These are phyloP conservation scores for Meredithiella fracta DNA, from an alignment of 2,329 filamentous ascomycete genomes.

Conservation along the genomic window DNA sequence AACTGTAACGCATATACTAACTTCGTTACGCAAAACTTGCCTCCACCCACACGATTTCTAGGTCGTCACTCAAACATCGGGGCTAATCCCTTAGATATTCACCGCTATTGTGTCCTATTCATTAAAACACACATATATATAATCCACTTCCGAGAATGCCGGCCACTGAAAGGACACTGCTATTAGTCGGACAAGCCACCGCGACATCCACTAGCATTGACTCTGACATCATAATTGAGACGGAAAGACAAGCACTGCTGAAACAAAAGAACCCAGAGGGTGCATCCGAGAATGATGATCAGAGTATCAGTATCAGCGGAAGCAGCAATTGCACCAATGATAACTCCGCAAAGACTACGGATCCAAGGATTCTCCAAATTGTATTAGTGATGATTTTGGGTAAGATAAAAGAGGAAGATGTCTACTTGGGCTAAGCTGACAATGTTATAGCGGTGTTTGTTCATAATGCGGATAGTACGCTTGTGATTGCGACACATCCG, in stretches of 20 bases:
- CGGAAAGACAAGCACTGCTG: background rate
- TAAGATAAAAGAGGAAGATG: slow-evolving; percentile 6
- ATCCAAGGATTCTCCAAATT: slow-evolving; percentile 6
- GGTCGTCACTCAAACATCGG: no score
- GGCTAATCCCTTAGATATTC: no score
- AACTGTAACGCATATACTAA: no score
- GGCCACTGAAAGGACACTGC: background rate
- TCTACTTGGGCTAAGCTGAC: background rate
- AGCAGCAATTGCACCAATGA: background rate
- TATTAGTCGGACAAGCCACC: background rate
- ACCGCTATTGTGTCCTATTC: no score
- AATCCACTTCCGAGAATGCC: background rate
- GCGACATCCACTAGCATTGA: background rate
- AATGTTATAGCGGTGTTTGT: slow-evolving; percentile 34
- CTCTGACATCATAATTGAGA: background rate
- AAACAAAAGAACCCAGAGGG: no score
- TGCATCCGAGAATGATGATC: background rate
- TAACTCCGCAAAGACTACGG: background rate
- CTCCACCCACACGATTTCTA: no score
- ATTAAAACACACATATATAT: no score
- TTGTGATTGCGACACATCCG: slow-evolving; percentile 50
- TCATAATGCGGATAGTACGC: slow-evolving; percentile 44
- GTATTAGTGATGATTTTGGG: slow-evolving; percentile 16
- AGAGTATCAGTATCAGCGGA: background rate
- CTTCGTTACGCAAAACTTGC: no score